A percentile compares a stretch with the other conserved stretches of the same genome.
Conservation (phyloP, 306 rosid species). For the apple (Malus domestica) region ASM211411v1 NC_041794.1:28206001-28206500, state of each 20-base stretch:
- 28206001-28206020: slow-evolving; percentile 84
- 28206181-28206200: slow-evolving; percentile 76
- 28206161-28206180: slow-evolving; percentile 97
- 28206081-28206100: not conserved
- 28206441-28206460: not conserved
- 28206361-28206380: not conserved
- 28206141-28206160: slow-evolving; percentile 82
- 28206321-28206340: slow-evolving; percentile 8
- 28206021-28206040: slow-evolving; percentile 41
- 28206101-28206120: slow-evolving; percentile 1
- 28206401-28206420: not conserved
- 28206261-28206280: slow-evolving; percentile 15
- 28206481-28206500: not conserved
- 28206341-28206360: not conserved
- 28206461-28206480: not conserved
- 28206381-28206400: not conserved
- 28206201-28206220: slow-evolving; percentile 72
- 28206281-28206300: not conserved
- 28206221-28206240: slow-evolving; percentile 55
- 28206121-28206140: slow-evolving; percentile 30
- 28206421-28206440: not conserved
- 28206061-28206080: not conserved
- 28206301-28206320: not conserved
- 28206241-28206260: slow-evolving; percentile 83
- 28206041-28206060: not conserved